phyloP scores from a whole-genome alignment of 2,329 filamentous ascomycete genomes.

The Ascocoryne sarcoides region DNA sequence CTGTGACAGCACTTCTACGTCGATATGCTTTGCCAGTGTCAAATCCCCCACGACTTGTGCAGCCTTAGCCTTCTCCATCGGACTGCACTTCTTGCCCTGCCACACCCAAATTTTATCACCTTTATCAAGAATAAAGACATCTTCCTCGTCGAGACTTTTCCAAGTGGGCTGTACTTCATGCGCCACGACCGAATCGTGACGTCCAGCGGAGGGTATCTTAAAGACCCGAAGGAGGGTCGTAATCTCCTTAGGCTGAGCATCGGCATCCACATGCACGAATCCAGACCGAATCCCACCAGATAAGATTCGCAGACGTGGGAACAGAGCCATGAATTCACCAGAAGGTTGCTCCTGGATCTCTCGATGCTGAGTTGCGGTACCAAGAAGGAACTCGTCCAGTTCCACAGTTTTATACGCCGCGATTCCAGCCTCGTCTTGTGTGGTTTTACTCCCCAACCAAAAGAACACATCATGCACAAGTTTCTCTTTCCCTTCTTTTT shows the following conservation, averaged over 20 bases:
- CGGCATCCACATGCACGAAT: constrained; percentile 52
- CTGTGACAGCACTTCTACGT: constrained; percentile 58
- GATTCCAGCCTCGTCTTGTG: constrained; percentile 59
- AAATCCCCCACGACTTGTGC: constrained; percentile 59
- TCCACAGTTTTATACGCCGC: constrained; percentile 66
- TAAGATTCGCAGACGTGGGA: constrained; percentile 51
- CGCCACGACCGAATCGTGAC: constrained; percentile 45
- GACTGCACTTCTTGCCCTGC: constrained; percentile 56
- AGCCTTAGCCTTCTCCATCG: constrained; percentile 61
- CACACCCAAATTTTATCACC: constrained; percentile 60
- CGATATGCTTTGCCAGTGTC: constrained; percentile 53
- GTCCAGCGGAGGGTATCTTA: constrained; percentile 40
- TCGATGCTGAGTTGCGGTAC: constrained; percentile 54
- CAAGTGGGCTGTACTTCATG: constrained; percentile 55
- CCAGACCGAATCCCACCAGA: constrained; percentile 53
- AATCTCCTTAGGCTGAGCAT: constrained; percentile 32
- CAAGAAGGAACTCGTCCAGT: constrained; percentile 57
- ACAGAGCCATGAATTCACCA: constrained; percentile 44
- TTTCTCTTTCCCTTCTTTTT: constrained; percentile 35
- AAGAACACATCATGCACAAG: constrained; percentile 60
- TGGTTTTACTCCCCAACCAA: constrained; percentile 57
- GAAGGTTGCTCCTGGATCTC: constrained; percentile 51
- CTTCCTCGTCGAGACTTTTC: constrained; percentile 53
- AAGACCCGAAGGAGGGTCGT: constrained; percentile 53
- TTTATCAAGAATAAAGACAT: constrained; percentile 57